Percentiles rank a stretch among this genome's conserved stretches.
Evolutionary conservation across 1,139 yeast species (phyloP).

Genomic region (Diutina siamensis): DNA sequence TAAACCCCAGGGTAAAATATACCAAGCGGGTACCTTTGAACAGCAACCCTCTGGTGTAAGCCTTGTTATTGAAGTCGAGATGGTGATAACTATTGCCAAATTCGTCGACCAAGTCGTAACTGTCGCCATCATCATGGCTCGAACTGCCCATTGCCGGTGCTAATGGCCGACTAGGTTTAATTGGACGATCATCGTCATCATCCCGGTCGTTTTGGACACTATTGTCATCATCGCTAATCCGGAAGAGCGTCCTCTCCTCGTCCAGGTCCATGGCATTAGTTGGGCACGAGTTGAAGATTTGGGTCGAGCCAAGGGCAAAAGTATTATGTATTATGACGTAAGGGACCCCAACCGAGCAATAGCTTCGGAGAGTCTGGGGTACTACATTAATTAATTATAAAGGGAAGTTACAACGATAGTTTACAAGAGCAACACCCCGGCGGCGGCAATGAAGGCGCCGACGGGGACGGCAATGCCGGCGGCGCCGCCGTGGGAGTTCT

Average conservation of each 20-base stretch:
- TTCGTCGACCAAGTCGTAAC: slow-evolving; percentile 14
- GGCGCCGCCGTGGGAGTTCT: background rate
- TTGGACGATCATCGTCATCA: background rate
- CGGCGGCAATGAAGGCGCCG: background rate
- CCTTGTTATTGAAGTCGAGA: slow-evolving; percentile 26
- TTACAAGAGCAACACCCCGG: background rate
- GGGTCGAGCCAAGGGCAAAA: background rate
- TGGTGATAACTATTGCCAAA: slow-evolving; percentile 28
- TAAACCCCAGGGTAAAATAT: slow-evolving; percentile 74
- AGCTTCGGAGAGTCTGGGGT: background rate
- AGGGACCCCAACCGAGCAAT: background rate
- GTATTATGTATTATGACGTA: background rate
- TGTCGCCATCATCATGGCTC: background rate
- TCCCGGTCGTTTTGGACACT: too few species aligned
- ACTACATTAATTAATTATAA: background rate
- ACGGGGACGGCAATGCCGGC: background rate
- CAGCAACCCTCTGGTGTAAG: slow-evolving; percentile 20
- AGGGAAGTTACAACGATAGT: background rate
- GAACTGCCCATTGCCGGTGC: background rate
- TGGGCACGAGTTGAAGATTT: background rate
- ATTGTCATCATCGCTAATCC: background rate
- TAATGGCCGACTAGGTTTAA: background rate
- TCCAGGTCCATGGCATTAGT: slow-evolving; percentile 4
- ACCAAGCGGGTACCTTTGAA: slow-evolving; percentile 36
- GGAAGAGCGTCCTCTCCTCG: slow-evolving; percentile 3